Evolutionary conservation across 1,284 basidiomycete species (phyloP).

Genomic region (Cryptococcus depauperatus): DNA sequence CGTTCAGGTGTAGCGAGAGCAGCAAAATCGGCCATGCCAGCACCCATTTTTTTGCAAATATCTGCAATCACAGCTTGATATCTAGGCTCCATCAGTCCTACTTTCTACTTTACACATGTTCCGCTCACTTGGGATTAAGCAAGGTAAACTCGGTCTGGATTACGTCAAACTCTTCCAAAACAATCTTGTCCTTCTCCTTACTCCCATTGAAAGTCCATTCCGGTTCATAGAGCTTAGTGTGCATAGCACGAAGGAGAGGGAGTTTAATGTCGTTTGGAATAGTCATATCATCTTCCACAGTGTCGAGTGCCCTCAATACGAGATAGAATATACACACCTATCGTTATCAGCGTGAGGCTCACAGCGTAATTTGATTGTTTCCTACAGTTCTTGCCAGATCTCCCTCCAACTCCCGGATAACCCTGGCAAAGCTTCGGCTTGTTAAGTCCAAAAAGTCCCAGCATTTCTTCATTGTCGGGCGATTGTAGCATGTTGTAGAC

Average conservation of each 20-base stretch:
- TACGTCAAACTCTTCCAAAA: conserved; percentile 77
- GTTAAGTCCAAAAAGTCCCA: conserved; percentile 87
- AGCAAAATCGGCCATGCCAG: conserved; percentile 91
- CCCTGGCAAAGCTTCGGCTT: conserved; percentile 81
- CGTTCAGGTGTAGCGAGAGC: conserved; percentile 67
- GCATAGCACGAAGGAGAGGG: conserved; percentile 73
- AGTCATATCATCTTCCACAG: conserved; percentile 98
- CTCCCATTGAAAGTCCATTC: conserved; percentile 82
- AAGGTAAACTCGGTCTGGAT: conserved; percentile 74
- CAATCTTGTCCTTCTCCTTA: conserved; percentile 79
- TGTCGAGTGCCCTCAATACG: conserved; percentile 85
- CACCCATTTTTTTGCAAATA: conserved; percentile 77
- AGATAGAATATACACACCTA: conserved; percentile 94
- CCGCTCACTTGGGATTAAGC: conserved; percentile 54
- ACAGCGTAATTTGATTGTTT: not conserved
- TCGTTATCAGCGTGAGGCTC: not conserved
- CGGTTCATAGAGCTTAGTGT: conserved; percentile 68
- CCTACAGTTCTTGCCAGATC: conserved; percentile 84
- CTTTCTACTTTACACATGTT: not conserved
- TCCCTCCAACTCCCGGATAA: conserved; percentile 94
- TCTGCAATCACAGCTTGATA: conserved; percentile 77
- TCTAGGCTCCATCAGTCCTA: conserved; percentile 44
- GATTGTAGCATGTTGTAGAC: conserved; percentile 70
- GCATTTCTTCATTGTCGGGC: conserved; percentile 74
- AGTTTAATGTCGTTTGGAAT: conserved; percentile 80